Conservation (phyloP, 1,139 yeast genomes). For the Candida sanyaensis region DNA sequence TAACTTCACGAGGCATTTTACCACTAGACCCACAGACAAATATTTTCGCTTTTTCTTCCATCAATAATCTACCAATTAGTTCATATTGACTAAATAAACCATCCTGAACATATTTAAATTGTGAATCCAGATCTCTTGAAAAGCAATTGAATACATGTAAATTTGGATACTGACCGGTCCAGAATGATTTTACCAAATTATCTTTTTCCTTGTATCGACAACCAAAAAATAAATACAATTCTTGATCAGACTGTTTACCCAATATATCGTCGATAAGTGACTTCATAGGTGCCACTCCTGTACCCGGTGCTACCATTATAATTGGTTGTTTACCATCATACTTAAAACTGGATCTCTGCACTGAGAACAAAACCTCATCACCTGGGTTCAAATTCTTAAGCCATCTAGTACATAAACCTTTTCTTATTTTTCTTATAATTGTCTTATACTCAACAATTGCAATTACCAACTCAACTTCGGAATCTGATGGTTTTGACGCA, state of each 20-base stretch:
- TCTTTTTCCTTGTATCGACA: slow-evolving; percentile 71
- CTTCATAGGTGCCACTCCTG: slow-evolving; percentile 90
- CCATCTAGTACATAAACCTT: slow-evolving; percentile 86
- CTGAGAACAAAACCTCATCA: slow-evolving; percentile 54
- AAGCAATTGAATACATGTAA: slow-evolving; percentile 55
- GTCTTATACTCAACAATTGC: slow-evolving; percentile 91
- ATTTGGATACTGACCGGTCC: slow-evolving; percentile 38
- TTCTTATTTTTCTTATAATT: slow-evolving; percentile 69
- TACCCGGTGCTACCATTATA: slow-evolving; percentile 83
- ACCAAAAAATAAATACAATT: slow-evolving; percentile 68
- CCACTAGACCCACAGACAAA: slow-evolving; percentile 95
- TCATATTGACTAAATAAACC: slow-evolving; percentile 52
- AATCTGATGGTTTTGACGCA: slow-evolving; percentile 55
- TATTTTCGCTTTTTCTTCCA: slow-evolving; percentile 57
- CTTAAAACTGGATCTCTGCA: slow-evolving; percentile 53
- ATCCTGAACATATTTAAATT: slow-evolving; percentile 71
- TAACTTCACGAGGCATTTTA: slow-evolving; percentile 89
- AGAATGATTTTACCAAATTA: slow-evolving; percentile 59
- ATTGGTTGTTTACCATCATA: slow-evolving; percentile 52
- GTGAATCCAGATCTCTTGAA: slow-evolving; percentile 54
- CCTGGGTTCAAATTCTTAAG: slow-evolving; percentile 50
- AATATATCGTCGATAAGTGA: slow-evolving; percentile 50
- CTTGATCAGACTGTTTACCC: slow-evolving; percentile 18
- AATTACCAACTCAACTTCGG: slow-evolving; percentile 61
- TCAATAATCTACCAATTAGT: slow-evolving; percentile 51